Conservation (phyloP, 192 early-diverging fungal species). For the Cetraspora pellucida region DNA sequence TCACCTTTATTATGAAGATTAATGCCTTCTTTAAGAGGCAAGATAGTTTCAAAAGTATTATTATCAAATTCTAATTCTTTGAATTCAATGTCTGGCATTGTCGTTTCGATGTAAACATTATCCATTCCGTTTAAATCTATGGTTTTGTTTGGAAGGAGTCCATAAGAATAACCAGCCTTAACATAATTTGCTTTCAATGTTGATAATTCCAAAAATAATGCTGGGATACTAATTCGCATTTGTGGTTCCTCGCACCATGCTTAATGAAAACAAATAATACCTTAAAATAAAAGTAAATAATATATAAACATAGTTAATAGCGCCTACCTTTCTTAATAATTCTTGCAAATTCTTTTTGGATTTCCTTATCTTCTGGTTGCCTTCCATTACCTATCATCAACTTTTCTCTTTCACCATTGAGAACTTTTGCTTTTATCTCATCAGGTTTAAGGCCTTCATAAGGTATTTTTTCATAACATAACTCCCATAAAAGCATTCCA, state of each 20-base stretch:
- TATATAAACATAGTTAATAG: not conserved
- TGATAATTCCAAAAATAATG: slow-evolving; percentile 10
- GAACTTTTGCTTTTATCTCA: not conserved
- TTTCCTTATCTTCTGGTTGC: not conserved
- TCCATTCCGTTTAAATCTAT: not conserved
- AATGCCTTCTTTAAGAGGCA: slow-evolving; percentile 19
- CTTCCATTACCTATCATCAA: not conserved
- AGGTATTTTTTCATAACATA: slow-evolving; percentile 7
- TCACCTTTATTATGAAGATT: slow-evolving; percentile 7
- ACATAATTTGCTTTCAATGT: not conserved
- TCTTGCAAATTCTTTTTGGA: slow-evolving; percentile 5
- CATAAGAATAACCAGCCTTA: not conserved
- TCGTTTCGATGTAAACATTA: not conserved
- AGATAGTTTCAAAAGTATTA: not conserved
- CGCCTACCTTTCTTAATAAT: not conserved
- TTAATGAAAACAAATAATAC: not conserved
- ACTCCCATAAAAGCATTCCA: slow-evolving; percentile 20
- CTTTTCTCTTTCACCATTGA: not conserved
- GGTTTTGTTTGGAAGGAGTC: not conserved
- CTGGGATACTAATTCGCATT: slow-evolving; percentile 1
- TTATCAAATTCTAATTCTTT: not conserved
- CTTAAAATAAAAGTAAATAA: not conserved
- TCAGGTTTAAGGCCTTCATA: not conserved
- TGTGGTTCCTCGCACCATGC: slow-evolving; percentile 2
- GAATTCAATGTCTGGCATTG: too few relatives aligned